Evolutionary conservation across 2,329 filamentous ascomycete genomes (phyloP).

Genomic region (Ophiocordyceps camponoti-saundersi): DNA sequence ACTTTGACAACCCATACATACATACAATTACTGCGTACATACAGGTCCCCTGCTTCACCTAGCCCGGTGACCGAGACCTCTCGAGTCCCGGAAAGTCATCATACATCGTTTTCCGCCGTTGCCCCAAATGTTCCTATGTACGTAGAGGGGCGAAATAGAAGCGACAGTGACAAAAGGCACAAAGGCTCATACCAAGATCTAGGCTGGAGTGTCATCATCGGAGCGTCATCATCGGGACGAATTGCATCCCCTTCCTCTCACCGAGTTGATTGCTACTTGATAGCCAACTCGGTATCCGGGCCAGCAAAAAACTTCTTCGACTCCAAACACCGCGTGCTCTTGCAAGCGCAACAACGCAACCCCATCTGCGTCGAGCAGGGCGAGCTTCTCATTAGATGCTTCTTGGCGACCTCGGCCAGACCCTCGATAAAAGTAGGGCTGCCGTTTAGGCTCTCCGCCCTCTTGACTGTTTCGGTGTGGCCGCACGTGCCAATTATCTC

Average conservation of each 20-base stretch:
- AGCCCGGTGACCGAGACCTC: neutral
- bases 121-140: neutral
- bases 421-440: constrained; percentile 80
- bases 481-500: constrained; percentile 87
- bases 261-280: neutral
- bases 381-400: constrained; percentile 54
- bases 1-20: neutral
- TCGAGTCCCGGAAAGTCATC: neutral
- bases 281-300: constrained; percentile 10
- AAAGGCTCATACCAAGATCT: neutral
- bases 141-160: neutral
- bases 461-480: constrained; percentile 64
- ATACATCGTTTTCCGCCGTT: neutral
- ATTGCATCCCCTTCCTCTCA: neutral
- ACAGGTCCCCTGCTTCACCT: neutral
- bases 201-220: neutral
- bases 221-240: neutral
- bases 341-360: constrained; percentile 83
- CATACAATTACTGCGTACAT: neutral
- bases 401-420: constrained; percentile 70
- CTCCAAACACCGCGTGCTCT: constrained; percentile 71
- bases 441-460: constrained; percentile 83
- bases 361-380: constrained; percentile 71
- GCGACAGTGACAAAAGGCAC: neutral
- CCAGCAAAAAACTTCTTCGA: constrained; percentile 50